A percentile compares a stretch with the other conserved stretches of the same genome.
Evolutionary conservation across 108 stramenopile species (phyloP).

Genomic region (Cyclostephanos tholiformis): DNA sequence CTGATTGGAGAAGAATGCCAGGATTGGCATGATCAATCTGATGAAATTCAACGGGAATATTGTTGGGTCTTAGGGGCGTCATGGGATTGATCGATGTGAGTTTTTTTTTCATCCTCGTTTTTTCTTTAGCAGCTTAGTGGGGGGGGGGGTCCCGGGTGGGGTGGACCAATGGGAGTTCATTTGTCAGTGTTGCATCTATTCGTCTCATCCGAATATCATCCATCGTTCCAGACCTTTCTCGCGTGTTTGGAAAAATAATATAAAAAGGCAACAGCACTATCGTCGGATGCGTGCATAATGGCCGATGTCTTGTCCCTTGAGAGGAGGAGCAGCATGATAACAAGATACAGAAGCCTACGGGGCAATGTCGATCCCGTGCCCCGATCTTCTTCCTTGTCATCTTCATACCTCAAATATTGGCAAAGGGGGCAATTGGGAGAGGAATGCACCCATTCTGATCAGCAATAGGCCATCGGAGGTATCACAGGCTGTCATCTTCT

Average conservation of each 20-base stretch:
- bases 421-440: constrained; percentile 52
- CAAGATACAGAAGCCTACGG: too few relatives aligned
- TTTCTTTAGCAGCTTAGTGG: background rate
- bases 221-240: background rate
- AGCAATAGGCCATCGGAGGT: constrained; percentile 87
- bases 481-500: constrained; percentile 63
- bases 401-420: constrained; percentile 38
- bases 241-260: background rate
- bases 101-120: constrained; percentile 11
- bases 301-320: constrained; percentile 60
- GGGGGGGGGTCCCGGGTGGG: too few relatives aligned
- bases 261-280: constrained; percentile 67
- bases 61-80: constrained; percentile 67
- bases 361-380: constrained; percentile 61
- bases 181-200: background rate
- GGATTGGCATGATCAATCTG: constrained; percentile 60
- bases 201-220: background rate
- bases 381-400: constrained; percentile 25
- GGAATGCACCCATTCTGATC: constrained; percentile 59
- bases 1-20: constrained; percentile 28
- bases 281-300: constrained; percentile 76
- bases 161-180: too few relatives aligned
- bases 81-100: too few relatives aligned
- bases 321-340: constrained; percentile 58
- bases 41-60: constrained; percentile 64